Conservation (phyloP, 2,329 filamentous ascomycete genomes). For the Neoscytalidium dimidiatum region DNA sequence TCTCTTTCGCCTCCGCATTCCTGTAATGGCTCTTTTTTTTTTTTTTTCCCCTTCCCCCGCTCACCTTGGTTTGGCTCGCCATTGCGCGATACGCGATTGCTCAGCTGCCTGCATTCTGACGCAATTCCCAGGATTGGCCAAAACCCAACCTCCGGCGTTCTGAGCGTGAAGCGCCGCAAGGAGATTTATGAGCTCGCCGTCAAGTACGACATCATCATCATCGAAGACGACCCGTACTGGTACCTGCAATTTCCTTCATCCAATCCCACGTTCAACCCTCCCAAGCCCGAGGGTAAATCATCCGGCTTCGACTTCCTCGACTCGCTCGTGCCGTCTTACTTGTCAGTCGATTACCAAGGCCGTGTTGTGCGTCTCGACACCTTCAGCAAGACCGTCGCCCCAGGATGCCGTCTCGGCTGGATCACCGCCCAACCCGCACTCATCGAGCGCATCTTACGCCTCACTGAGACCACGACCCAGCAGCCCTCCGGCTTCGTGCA, state of each 20-base stretch:
- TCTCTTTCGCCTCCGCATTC: background rate
- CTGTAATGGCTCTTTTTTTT: background rate
- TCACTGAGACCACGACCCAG: constrained; percentile 77
- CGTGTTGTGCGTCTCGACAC: constrained; percentile 89
- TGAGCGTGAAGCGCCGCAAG: constrained; percentile 71
- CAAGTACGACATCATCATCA: constrained; percentile 83
- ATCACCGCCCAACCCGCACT: constrained; percentile 81
- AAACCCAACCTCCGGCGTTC: constrained; percentile 79
- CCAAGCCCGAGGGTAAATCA: constrained; percentile 43
- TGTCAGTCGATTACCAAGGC: constrained; percentile 80
- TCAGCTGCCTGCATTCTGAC: background rate
- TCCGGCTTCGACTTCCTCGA: constrained; percentile 78
- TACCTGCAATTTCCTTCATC: constrained; percentile 86
- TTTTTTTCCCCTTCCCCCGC: background rate
- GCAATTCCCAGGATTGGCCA: constrained; percentile 69
- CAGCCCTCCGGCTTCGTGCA: constrained; percentile 91
- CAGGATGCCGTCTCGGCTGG: constrained; percentile 88
- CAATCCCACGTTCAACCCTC: constrained; percentile 38
- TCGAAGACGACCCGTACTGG: constrained; percentile 97
- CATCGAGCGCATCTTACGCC: constrained; percentile 71
- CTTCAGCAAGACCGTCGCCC: constrained; percentile 90
- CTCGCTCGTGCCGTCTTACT: constrained; percentile 78
- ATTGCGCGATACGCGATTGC: background rate
- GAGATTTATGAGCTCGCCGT: constrained; percentile 80
- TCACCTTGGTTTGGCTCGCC: background rate